Percentiles rank a stretch among this genome's conserved stretches.
Evolutionary conservation across 2,329 filamentous ascomycete genomes (phyloP).

Genomic region (Tolypocladium ovalisporum): DNA sequence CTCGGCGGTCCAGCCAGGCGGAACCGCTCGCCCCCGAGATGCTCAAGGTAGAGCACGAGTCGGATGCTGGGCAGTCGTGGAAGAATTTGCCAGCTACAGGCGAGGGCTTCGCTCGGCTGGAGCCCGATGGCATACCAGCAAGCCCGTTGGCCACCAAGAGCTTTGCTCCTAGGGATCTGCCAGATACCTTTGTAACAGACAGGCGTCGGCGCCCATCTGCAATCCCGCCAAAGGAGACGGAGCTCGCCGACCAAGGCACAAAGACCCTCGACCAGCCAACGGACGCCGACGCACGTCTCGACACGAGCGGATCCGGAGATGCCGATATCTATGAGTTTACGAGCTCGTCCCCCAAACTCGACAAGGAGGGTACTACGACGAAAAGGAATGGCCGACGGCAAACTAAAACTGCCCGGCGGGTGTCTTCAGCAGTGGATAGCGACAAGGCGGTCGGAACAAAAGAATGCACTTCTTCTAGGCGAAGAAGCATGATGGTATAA

Average conservation of each 20-base stretch:
- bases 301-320: constrained; percentile 15
- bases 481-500: constrained; percentile 52
- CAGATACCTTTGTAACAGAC: constrained; percentile 24
- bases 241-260: constrained; percentile 4
- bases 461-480: constrained; percentile 26
- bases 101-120: constrained; percentile 3
- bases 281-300: constrained; percentile 7
- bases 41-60: constrained; percentile 21
- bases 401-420: constrained; percentile 23
- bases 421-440: constrained; percentile 26
- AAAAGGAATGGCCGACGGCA: constrained; percentile 18
- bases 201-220: constrained; percentile 29
- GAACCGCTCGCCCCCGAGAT: constrained; percentile 15
- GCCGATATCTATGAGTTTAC: constrained; percentile 46
- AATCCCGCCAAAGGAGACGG: constrained; percentile 6
- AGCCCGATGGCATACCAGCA: constrained; percentile 13
- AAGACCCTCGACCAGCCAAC: constrained; percentile 1
- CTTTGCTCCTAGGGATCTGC: constrained; percentile 13
- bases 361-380: constrained; percentile 15
- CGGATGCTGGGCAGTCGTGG: constrained; percentile 17
- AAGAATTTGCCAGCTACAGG: constrained; percentile 13
- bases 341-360: constrained; percentile 30
- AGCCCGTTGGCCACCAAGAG: constrained; percentile 34
- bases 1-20: constrained; percentile 28
- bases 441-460: constrained; percentile 19